These are phyloP conservation scores for Eutrema japonicum DNA, from an alignment of 345 rosid genomes.

Conservation along the genomic window DNA sequence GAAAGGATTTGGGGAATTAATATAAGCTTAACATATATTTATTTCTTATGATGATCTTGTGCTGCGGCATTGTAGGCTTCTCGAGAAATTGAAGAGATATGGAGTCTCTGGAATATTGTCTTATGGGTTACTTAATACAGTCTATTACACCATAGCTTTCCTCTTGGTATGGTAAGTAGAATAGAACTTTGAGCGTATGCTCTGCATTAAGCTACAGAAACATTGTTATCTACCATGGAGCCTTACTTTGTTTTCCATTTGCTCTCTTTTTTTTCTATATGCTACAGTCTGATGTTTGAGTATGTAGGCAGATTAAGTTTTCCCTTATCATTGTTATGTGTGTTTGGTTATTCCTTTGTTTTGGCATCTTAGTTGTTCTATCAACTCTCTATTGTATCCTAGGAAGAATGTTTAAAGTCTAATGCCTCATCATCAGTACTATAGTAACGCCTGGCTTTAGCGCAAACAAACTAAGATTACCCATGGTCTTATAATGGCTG, in stretches of 20 bases:
- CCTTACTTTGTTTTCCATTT: constrained; percentile 24
- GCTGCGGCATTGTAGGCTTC: constrained; percentile 51
- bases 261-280: not conserved
- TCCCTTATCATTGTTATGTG: not conserved
- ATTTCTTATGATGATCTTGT: constrained; percentile 15
- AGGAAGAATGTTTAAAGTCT: not conserved
- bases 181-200: not conserved
- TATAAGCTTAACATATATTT: constrained; percentile 5
- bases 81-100: constrained; percentile 73
- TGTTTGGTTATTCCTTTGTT: not conserved
- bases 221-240: constrained; percentile 46
- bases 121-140: constrained; percentile 81
- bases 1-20: constrained; percentile 3
- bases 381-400: not conserved
- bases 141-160: constrained; percentile 72
- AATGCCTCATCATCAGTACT: not conserved
- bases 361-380: not conserved
- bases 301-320: not conserved
- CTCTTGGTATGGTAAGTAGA: constrained; percentile 82
- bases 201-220: not conserved
- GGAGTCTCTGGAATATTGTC: constrained; percentile 85
- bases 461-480: not conserved
- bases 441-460: not conserved
- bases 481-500: not conserved
- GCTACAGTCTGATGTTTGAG: not conserved